Base-by-base conservation (phyloP, 1,284 basidiomycete species). In the Apiotrichum gamsii region DNA sequence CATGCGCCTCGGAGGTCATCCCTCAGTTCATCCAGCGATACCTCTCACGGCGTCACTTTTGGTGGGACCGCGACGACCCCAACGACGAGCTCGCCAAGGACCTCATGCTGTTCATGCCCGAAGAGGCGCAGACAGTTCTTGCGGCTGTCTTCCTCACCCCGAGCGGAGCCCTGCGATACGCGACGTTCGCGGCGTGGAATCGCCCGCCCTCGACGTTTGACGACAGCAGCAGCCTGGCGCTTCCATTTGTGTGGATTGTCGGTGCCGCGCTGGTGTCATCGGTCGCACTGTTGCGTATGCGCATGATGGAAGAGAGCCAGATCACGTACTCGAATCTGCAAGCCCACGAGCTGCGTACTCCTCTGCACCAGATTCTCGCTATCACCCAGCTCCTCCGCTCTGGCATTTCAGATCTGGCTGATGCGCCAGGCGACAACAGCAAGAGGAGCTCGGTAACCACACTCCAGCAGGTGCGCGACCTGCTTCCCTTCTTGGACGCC, bases 301-400 rank as follows among this genome's bases (percentile, higher is more conserved):
- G 67, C 21, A 47, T 47, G 15, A 53, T 69, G 18, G 70, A 70
- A 39, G 52, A 66, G 37, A 62, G 63, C 23, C 69, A 72, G 47
- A 62, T 69, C 25, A 62, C 62, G 2, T 72, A 70, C 44, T 61
- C 59, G 11, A 67, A 67, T 34, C 57, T 70, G 1, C 69, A 70
- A 23, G 66, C 65, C 6, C 70, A 72, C 51, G 69, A 72, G 45
- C 55, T 72, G n/a, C 59, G 70, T 2, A 72, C 70, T 3, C 70
- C 70, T 0, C 45, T 70, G 14, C 70, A 72, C 52, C 70, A 72
- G 47, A 69, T 72, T 39, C 57, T 69, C 10, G 68, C 69, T 15
- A 65, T 70, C 37, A 67, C 70, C 8, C 62, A 65, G 48, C 50
- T 72, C 0, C 56, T 72, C 2, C 64, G 68, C 19, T 60, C 65